Conservation (phyloP, 1,139 yeast genomes). For the Maudiozyma humilis region DNA sequence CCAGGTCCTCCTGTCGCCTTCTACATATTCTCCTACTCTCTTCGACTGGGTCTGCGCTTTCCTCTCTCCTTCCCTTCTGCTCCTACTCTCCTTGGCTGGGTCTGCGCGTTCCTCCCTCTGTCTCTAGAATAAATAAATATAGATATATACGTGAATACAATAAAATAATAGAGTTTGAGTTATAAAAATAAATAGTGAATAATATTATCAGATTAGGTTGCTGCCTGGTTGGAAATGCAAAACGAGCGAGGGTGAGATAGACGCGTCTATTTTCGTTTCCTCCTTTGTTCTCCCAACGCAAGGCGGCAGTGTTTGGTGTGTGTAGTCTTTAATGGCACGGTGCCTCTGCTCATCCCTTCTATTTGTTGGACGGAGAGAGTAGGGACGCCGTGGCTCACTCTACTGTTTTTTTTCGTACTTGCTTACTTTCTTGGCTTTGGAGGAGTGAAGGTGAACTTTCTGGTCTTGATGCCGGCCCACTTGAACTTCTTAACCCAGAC, state of each 20-base stretch:
- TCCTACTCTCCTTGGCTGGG: neutral
- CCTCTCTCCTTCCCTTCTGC: too few species aligned
- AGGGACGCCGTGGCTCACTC: neutral
- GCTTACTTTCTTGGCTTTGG: conserved; percentile 41
- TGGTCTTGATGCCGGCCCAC: conserved; percentile 93
- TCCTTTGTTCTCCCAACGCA: too few species aligned
- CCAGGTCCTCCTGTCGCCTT: too few species aligned
- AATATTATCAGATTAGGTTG: neutral
- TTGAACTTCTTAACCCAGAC: conserved; percentile 96
- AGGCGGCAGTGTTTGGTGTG: too few species aligned
- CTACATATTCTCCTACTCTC: too few species aligned
- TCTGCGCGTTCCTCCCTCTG: neutral
- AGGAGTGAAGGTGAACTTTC: conserved; percentile 90
- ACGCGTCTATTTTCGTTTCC: too few species aligned
- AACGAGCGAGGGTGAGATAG: too few species aligned
- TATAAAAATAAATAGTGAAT: conserved; percentile 1
- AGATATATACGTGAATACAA: conserved; percentile 1
- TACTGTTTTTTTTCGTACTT: too few species aligned
- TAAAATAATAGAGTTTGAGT: neutral
- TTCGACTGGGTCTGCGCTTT: too few species aligned
- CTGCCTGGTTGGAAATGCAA: neutral
- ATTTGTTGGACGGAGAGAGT: neutral
- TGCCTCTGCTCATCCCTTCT: neutral
- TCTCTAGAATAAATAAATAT: neutral
- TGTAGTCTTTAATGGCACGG: too few species aligned